Evolutionary conservation across 495 filamentous ascomycete species (phyloP), one percentile per base, ranked within the genome.

Genomic region (Penicillium odoratum): DNA sequence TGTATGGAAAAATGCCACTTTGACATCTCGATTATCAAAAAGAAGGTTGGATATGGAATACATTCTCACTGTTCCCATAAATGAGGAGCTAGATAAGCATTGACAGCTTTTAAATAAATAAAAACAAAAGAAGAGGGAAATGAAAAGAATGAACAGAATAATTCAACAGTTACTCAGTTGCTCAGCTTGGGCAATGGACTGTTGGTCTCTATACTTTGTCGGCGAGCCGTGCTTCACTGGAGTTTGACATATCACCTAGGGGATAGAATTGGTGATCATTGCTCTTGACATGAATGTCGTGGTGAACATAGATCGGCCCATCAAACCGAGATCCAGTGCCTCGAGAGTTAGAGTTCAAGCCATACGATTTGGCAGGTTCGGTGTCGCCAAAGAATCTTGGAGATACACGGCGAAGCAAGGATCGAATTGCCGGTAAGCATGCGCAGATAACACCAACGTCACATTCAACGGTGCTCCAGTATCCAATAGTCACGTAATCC

Each of bases 391-490:
- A 72, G 7, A 66, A 31, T 30, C 52, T 56, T 26, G 67, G 71
- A 13, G 55, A 65, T 10, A 69, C 38, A 15, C 62, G 62, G 18
- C 66, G 59, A 7, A 74, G 53, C 5, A 74, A 50, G 6, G 64
- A 66, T 21, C 70, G 64, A 34, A 73, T 69, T 0, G 72, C 67
- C 0, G 72, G 72, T 8, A 74, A 48, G 53, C 72, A 73, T 0
- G 69, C 70, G 48, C 70, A 74, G 31, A 74, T 71, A 10, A 74
- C 57, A 4, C 66, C 72, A 4, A 73, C 67, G 18, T 73, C 58
- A 45, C 62, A 58, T 61, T 74, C 72, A 48, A 73, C 65, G 0
- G 68, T 71, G 40, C 63, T 67, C 72, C 72, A 74, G 50, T 69
- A 69, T 1, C 64, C 70, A 8, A 72, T 43, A n/a, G 26, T 42